These are phyloP conservation scores for Phytophthora cactorum DNA, from an alignment of 352 stramenopile genomes.

Conservation along the genomic window DNA sequence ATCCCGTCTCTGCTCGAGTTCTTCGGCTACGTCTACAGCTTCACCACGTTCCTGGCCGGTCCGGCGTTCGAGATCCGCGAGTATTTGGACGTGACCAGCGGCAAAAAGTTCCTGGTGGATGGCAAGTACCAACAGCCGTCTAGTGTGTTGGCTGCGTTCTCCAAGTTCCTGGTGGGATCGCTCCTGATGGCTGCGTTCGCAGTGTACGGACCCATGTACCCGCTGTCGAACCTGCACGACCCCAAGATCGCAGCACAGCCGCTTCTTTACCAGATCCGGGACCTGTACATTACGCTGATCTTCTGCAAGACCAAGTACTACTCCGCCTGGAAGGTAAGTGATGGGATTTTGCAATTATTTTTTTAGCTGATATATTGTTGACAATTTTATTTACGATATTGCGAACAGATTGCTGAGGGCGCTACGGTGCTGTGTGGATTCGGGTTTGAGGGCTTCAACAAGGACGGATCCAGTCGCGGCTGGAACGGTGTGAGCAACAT, in stretches of 20 bases:
- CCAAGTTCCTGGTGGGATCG: constrained; percentile 76
- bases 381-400: constrained; percentile 38
- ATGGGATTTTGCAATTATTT: constrained; percentile 9
- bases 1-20: constrained; percentile 94
- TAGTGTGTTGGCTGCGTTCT: constrained; percentile 77
- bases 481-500: constrained; percentile 97
- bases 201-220: constrained; percentile 54
- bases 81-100: constrained; percentile 86
- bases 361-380: constrained; percentile 40
- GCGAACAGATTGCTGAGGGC: constrained; percentile 64
- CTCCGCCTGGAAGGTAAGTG: constrained; percentile 93
- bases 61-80: constrained; percentile 96
- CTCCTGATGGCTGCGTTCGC: constrained; percentile 68
- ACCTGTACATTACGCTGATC: constrained; percentile 92
- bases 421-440: constrained; percentile 84
- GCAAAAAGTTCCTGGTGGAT: constrained; percentile 61
- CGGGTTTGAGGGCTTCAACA: constrained; percentile 95
- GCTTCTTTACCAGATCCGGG: constrained; percentile 66
- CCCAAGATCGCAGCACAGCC: constrained; percentile 53
- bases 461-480: constrained; percentile 84
- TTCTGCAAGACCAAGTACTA: constrained; percentile 96
- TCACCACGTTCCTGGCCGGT: constrained; percentile 95
- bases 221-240: constrained; percentile 58
- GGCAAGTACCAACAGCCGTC: constrained; percentile 54
- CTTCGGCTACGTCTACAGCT: constrained; percentile 97